phyloP scores from a whole-genome alignment of 2,329 filamentous ascomycete species.

The Allantophomopsis cytisporea region DNA sequence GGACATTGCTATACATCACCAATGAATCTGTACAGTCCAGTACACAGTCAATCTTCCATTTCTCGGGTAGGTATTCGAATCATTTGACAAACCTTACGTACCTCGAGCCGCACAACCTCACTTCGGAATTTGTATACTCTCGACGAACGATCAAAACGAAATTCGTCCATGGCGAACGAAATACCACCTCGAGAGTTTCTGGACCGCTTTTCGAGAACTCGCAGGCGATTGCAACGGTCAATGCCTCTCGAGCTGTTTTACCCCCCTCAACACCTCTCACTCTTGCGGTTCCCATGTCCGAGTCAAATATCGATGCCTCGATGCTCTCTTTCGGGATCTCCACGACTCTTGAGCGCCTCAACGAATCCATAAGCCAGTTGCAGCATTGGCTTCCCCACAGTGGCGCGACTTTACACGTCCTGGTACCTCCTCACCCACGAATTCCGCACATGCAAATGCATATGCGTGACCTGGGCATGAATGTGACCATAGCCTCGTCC shows the following conservation, averaged over 20 bases:
- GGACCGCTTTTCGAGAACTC: too few relatives aligned
- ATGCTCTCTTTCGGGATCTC: conserved; percentile 33
- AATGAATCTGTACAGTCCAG: too few relatives aligned
- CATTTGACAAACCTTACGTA: not conserved
- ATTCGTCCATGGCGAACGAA: not conserved
- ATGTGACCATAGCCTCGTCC: conserved; percentile 12
- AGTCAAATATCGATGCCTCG: conserved; percentile 30
- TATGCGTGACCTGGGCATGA: conserved; percentile 12
- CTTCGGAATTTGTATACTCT: not conserved
- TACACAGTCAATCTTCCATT: too few relatives aligned
- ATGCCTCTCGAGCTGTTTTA: too few relatives aligned
- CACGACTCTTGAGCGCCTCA: conserved; percentile 15
- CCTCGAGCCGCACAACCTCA: not conserved
- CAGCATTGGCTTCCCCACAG: conserved; percentile 17
- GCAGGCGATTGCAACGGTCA: too few relatives aligned
- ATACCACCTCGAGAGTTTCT: too few relatives aligned
- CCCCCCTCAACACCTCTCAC: not conserved
- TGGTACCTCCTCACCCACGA: conserved; percentile 13
- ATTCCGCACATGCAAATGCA: conserved; percentile 13
- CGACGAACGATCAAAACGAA: not conserved
- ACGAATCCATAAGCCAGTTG: conserved; percentile 15
- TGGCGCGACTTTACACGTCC: conserved; percentile 13
- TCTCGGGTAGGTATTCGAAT: too few relatives aligned
- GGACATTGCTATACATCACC: too few relatives aligned
- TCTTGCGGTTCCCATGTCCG: not conserved